Evolutionary conservation across 2,329 filamentous ascomycete species (phyloP).

Genomic region (Metarhizium robertsii): DNA sequence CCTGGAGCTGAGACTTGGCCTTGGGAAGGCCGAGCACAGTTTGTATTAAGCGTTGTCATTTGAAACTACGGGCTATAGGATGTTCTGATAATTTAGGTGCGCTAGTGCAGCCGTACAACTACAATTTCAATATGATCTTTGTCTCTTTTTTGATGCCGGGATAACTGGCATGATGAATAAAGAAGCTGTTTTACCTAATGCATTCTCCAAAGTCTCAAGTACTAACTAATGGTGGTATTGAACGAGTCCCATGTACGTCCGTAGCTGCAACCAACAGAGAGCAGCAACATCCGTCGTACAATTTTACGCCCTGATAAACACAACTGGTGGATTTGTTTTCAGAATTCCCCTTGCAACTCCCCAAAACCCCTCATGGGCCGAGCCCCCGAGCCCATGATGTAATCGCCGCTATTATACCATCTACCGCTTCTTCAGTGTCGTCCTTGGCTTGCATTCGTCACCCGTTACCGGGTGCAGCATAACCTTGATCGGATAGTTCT

Average conservation of each 20-base stretch:
- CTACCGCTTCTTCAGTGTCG: constrained; percentile 50
- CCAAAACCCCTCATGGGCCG: neutral
- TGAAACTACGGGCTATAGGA: constrained; percentile 1
- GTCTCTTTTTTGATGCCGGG: neutral
- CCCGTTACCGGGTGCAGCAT: constrained; percentile 69
- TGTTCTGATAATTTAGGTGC: neutral
- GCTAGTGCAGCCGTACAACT: neutral
- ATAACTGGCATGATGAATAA: neutral
- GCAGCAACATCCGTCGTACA: no score
- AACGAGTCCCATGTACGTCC: no score
- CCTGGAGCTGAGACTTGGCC: neutral
- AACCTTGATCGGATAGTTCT: constrained; percentile 66
- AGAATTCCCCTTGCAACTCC: neutral
- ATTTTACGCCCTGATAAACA: neutral
- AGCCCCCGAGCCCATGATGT: neutral
- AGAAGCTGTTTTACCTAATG: no score
- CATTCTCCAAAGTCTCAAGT: no score
- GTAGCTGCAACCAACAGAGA: no score
- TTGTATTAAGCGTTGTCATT: constrained; percentile 2
- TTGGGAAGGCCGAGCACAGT: neutral
- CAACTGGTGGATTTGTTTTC: neutral
- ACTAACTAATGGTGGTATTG: no score
- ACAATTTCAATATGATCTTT: neutral
- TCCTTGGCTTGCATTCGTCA: constrained; percentile 55
- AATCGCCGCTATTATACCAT: neutral